A percentile compares a stretch with the other conserved stretches of the same genome.
Conservation (phyloP, 352 stramenopile genomes). For the Phytopythium oedochilum region DNA sequence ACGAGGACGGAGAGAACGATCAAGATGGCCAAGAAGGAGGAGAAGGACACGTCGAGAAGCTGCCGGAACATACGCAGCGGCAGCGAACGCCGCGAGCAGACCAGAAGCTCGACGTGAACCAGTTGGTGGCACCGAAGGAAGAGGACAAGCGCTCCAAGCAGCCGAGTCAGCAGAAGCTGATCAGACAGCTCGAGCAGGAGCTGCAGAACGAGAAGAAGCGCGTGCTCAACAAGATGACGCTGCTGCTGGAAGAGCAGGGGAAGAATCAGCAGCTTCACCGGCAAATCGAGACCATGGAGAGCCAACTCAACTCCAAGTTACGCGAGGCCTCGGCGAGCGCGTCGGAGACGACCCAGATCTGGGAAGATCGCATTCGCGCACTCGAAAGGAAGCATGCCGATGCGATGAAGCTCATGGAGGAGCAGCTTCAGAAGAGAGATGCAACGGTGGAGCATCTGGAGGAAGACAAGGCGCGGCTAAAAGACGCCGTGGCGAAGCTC, state of each 20-base stretch:
- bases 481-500: slow-evolving; percentile 20
- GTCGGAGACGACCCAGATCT: slow-evolving; percentile 8
- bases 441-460: slow-evolving; percentile 24
- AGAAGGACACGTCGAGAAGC: neutral
- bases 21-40: slow-evolving; percentile 7
- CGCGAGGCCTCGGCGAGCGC: slow-evolving; percentile 14
- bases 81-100: neutral
- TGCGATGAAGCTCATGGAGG: slow-evolving; percentile 18
- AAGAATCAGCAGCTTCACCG: slow-evolving; percentile 56
- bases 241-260: slow-evolving; percentile 57
- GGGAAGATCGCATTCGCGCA: slow-evolving; percentile 14
- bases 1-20: too few relatives aligned
- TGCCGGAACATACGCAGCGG: neutral
- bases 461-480: slow-evolving; percentile 29
- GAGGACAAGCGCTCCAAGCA: slow-evolving; percentile 2
- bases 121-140: neutral
- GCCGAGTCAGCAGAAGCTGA: slow-evolving; percentile 6
- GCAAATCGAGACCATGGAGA: slow-evolving; percentile 31
- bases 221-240: slow-evolving; percentile 63
- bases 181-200: slow-evolving; percentile 29
- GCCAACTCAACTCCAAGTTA: slow-evolving; percentile 25
- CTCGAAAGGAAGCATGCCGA: slow-evolving; percentile 21
- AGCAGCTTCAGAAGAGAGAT: slow-evolving; percentile 30
- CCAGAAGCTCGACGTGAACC: slow-evolving; percentile 1
- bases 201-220: slow-evolving; percentile 68